Percentiles rank a stretch among this genome's conserved stretches.
phyloP scores from a whole-genome alignment of 2,329 filamentous ascomycete genomes.

The Paraphoma chrysanthemicola region DNA sequence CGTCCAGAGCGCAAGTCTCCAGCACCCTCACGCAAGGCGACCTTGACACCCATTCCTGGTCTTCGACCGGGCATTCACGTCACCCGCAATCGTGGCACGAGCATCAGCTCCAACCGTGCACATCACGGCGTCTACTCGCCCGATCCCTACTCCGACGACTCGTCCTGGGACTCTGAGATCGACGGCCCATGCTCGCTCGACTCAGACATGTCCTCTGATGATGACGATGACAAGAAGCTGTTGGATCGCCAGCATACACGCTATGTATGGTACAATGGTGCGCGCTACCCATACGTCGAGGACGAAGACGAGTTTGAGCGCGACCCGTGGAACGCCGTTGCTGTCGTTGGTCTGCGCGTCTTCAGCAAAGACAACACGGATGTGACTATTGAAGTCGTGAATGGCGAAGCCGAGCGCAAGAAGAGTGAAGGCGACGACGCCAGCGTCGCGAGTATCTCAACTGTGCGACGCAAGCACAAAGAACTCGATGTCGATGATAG shows the following conservation, averaged over 20 bases:
- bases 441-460: constrained; percentile 29
- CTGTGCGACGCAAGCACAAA: constrained; percentile 35
- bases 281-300: constrained; percentile 32
- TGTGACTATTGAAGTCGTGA: constrained; percentile 61
- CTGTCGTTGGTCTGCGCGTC: constrained; percentile 65
- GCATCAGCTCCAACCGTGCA: constrained; percentile 39
- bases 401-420: constrained; percentile 34
- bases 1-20: constrained; percentile 39
- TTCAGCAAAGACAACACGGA: constrained; percentile 61
- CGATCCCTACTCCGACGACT: constrained; percentile 44
- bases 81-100: constrained; percentile 33
- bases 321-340: constrained; percentile 68
- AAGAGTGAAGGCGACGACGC: constrained; percentile 36
- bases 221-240: constrained; percentile 16
- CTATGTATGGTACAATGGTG: constrained; percentile 29
- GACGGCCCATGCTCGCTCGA: constrained; percentile 44
- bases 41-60: constrained; percentile 46
- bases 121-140: constrained; percentile 37
- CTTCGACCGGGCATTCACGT: constrained; percentile 45
- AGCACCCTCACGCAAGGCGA: constrained; percentile 42
- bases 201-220: constrained; percentile 24
- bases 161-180: constrained; percentile 51
- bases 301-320: constrained; percentile 54
- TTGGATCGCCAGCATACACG: constrained; percentile 18
- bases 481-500: constrained; percentile 51